Evolutionary conservation across 352 stramenopile genomes (phyloP).

Genomic region (Aphanomyces stellatus): DNA sequence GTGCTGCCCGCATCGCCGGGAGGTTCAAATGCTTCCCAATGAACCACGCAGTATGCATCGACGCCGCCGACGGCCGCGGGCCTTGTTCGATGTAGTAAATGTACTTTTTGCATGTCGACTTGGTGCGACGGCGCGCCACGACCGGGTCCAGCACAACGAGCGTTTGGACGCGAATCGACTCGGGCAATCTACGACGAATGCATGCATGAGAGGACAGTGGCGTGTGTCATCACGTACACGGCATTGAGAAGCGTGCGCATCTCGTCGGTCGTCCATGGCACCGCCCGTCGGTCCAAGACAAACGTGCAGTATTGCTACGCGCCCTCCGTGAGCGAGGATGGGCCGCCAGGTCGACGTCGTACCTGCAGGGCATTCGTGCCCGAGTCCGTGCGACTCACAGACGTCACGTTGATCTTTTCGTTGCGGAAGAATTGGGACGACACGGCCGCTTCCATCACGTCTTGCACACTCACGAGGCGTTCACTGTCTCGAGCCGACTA

Average conservation of each 20-base stretch:
- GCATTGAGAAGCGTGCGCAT: constrained; percentile 51
- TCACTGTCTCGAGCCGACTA: constrained; percentile 25
- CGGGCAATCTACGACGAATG: constrained; percentile 20
- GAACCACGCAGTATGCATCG: constrained; percentile 77
- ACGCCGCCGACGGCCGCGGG: constrained; percentile 49
- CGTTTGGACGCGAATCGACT: constrained; percentile 36
- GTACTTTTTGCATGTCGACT: constrained; percentile 82
- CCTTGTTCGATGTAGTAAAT: constrained; percentile 86
- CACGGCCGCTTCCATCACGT: constrained; percentile 63
- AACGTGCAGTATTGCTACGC: constrained; percentile 87
- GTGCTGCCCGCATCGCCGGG: constrained; percentile 46
- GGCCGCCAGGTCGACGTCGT: constrained; percentile 19
- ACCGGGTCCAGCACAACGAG: constrained; percentile 29
- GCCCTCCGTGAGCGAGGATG: too few relatives aligned
- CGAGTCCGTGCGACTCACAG: constrained; percentile 74
- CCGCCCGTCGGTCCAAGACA: constrained; percentile 26
- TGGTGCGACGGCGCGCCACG: constrained; percentile 45
- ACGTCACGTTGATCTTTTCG: constrained; percentile 68
- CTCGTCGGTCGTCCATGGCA: constrained; percentile 32
- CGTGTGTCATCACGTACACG: constrained; percentile 26
- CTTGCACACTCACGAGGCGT: constrained; percentile 64
- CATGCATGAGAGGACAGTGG: too few relatives aligned
- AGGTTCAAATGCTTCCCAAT: constrained; percentile 58
- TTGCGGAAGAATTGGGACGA: constrained; percentile 35
- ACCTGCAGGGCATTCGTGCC: constrained; percentile 81